Evolutionary conservation across 2,329 filamentous ascomycete species (phyloP).

Genomic region (Colletotrichum plurivorum): DNA sequence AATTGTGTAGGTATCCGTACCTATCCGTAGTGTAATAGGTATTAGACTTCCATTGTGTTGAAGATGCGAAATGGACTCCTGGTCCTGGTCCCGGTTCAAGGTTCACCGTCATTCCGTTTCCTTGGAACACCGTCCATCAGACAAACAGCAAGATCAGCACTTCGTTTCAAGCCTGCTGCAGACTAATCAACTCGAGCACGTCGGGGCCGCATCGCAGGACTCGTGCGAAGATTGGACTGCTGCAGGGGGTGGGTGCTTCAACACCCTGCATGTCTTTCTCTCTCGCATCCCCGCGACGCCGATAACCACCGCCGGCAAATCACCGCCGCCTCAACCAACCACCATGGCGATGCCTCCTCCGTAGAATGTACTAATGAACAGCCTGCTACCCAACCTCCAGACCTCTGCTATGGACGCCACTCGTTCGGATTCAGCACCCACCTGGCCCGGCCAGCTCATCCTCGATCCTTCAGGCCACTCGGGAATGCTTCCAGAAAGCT

Average conservation of each 20-base stretch:
- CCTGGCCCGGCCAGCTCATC: not conserved
- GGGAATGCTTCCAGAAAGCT: constrained; percentile 29
- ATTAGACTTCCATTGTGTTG: no score
- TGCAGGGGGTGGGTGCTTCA: constrained; percentile 31
- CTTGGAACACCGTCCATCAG: constrained; percentile 22
- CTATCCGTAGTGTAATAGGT: no score
- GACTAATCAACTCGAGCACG: constrained; percentile 24
- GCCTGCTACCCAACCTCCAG: not conserved
- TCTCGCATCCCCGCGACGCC: constrained; percentile 7
- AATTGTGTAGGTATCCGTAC: not conserved
- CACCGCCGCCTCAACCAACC: not conserved
- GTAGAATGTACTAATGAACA: not conserved
- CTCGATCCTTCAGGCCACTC: not conserved
- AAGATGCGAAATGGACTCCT: not conserved
- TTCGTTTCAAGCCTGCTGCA: constrained; percentile 37
- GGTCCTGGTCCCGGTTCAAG: constrained; percentile 1
- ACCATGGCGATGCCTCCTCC: not conserved
- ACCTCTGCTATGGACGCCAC: not conserved
- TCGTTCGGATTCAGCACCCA: not conserved
- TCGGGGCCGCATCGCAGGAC: constrained; percentile 17
- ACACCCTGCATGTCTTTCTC: constrained; percentile 20
- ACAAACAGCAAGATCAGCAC: constrained; percentile 28
- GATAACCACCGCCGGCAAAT: constrained; percentile 18
- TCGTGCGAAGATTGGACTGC: constrained; percentile 15
- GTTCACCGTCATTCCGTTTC: constrained; percentile 19